Conservation (phyloP, 176 grass and related monocot genomes). For the Zea mays region DNA sequence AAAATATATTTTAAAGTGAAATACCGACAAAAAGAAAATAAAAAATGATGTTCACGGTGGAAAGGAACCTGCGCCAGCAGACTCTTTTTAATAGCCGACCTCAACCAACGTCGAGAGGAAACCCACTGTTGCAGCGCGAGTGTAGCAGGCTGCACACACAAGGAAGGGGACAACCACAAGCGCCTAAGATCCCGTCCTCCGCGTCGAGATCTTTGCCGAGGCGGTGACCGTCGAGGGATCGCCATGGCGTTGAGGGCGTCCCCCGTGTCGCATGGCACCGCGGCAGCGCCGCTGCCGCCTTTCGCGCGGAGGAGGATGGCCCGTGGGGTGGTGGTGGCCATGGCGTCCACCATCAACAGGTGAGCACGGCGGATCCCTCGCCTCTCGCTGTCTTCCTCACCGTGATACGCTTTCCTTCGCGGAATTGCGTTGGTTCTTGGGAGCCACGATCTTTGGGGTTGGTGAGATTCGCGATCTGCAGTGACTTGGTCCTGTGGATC, state of each 20-base stretch:
- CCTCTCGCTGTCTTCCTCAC: neutral
- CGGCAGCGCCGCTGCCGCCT: slow-evolving; percentile 25
- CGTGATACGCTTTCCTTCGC: neutral
- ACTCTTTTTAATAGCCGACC: slow-evolving; percentile 38
- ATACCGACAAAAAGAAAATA: neutral
- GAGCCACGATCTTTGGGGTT: slow-evolving; percentile 19
- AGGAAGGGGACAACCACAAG: neutral
- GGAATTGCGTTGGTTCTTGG: neutral
- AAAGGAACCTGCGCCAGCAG: neutral
- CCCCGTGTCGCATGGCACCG: slow-evolving; percentile 28
- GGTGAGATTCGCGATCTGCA: slow-evolving; percentile 35
- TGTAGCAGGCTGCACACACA: neutral
- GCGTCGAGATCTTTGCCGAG: neutral
- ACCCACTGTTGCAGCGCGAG: slow-evolving; percentile 7
- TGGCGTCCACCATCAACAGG: slow-evolving; percentile 60
- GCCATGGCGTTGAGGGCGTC: slow-evolving; percentile 49
- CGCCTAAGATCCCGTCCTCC: slow-evolving; percentile 27
- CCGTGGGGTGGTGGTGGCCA: slow-evolving; percentile 43
- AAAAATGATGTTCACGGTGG: neutral
- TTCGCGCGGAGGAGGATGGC: slow-evolving; percentile 30
- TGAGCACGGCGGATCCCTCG: slow-evolving; percentile 28
- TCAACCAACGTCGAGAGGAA: neutral
- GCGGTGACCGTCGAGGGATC: neutral
- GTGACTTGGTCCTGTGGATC: neutral
- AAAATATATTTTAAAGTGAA: neutral